Evolutionary conservation across 2,329 filamentous ascomycete genomes (phyloP), one percentile per base, ranked within the genome.

Genomic region (Teratosphaeria nubilosa): DNA sequence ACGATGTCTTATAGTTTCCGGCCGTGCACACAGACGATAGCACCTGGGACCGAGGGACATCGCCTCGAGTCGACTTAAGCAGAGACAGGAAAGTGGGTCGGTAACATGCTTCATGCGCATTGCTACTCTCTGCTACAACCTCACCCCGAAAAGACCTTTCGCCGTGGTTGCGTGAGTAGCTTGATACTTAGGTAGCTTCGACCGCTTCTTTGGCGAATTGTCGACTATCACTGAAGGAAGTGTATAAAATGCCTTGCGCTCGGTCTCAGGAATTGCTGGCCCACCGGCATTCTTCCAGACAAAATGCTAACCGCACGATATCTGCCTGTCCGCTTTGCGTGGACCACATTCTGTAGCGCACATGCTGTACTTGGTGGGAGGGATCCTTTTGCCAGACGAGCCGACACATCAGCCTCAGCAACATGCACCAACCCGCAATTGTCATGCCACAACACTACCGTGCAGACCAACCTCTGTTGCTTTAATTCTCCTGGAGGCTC

Each of bases 401-500:
- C 41, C 41, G 41, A 48, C 41, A 25, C 20, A 27, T 30, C 56
- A n/a, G 60, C 61, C 41, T 67, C 59, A 5, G 64, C 63, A 31
- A 62, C 68, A 22, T 74, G 72, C 60, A 59, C 71, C 13, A 72
- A 74, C 60, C 72, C 73, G 7, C 76, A 78, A 60, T 68, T 86
- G 55, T 86, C 83, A 65, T 90, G 86, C 67, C 81, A 84, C 58
- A 85, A 85, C 67, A 81, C 79, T 5, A 83, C 83, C 3, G 72
- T 74, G 5, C 79, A 82, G 20, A 70, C 78, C 55, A 78, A 90
- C 66, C 80, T 84, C 7, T 91, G 88, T 75, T 91, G 88, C 74
- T 87, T 90, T 75, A 87, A 87, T 67, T 78, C 82, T 24, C 87
- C 87, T 0, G 84, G 86, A 5, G 88, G 88, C 6, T 82, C 88